Percentiles rank a stretch among this genome's conserved stretches.
Conservation (phyloP, 257 asterid species). For the Solanum boliviense region DNA sequence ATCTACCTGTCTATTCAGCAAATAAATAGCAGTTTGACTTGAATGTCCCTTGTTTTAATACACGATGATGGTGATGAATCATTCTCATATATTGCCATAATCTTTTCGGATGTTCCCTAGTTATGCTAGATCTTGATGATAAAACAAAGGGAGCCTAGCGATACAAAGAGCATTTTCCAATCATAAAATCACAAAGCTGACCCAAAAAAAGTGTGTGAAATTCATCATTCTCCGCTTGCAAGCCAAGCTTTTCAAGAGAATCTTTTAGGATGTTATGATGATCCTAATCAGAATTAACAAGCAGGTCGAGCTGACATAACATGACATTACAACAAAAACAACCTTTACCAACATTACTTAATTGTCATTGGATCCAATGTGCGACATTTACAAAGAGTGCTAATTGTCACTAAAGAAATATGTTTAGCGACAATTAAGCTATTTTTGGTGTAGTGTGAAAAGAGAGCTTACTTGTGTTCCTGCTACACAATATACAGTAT, state of each 20-base stretch:
- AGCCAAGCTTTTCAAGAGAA: neutral
- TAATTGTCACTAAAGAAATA: too few relatives aligned
- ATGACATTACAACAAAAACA: too few relatives aligned
- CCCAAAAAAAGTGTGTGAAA: neutral
- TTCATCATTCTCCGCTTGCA: neutral
- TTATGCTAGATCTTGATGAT: neutral
- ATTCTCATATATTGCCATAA: neutral
- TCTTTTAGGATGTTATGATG: neutral
- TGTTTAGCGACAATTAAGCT: too few relatives aligned
- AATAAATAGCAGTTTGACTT: neutral
- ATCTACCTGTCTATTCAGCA: neutral
- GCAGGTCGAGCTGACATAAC: neutral
- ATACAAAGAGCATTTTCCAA: neutral
- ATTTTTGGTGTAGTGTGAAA: too few relatives aligned
- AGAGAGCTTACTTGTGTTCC: neutral
- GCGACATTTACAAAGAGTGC: too few relatives aligned
- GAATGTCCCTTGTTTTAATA: neutral
- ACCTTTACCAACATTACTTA: too few relatives aligned
- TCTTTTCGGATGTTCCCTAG: neutral
- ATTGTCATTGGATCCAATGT: too few relatives aligned
- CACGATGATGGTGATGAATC: neutral
- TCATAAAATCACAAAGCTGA: neutral
- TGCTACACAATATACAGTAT: neutral
- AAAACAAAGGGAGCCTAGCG: neutral
- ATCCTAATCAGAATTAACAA: rapidly evolving